Evolutionary conservation across 75 land plant genomes (phyloP).

Genomic region (Pinus tabuliformis): DNA sequence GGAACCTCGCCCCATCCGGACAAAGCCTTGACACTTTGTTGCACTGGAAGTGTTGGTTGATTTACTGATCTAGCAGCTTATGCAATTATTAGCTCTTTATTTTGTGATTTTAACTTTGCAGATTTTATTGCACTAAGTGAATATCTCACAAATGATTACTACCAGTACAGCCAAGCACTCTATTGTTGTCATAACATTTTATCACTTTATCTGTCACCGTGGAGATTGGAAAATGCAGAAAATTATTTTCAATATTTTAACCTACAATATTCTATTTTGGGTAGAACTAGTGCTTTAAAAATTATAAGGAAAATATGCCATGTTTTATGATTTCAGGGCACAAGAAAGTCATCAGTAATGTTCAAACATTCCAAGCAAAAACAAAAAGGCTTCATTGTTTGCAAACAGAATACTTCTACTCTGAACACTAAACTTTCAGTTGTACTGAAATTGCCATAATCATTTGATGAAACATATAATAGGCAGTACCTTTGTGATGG

Average conservation of each 20-base stretch:
- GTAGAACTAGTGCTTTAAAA: neutral
- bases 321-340: neutral
- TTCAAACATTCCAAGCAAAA: neutral
- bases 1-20: too few species aligned
- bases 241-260: neutral
- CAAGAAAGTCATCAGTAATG: neutral
- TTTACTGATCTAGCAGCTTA: too few species aligned
- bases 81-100: too few species aligned
- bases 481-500: conserved; percentile 78
- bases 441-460: neutral
- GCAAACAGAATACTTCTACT: neutral
- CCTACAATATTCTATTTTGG: neutral
- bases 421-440: neutral
- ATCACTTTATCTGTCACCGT: neutral
- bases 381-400: neutral
- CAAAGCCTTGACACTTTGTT: too few species aligned
- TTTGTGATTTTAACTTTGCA: neutral
- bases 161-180: too few species aligned
- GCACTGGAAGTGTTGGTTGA: too few species aligned
- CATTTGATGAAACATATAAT: neutral
- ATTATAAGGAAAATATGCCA: neutral
- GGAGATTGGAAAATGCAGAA: neutral
- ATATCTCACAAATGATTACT: neutral
- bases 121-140: neutral
- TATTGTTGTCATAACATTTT: neutral